These are phyloP conservation scores for Cylindricascospora bacillispora DNA, from an alignment of 1,139 yeast species.

Conservation along the genomic window DNA sequence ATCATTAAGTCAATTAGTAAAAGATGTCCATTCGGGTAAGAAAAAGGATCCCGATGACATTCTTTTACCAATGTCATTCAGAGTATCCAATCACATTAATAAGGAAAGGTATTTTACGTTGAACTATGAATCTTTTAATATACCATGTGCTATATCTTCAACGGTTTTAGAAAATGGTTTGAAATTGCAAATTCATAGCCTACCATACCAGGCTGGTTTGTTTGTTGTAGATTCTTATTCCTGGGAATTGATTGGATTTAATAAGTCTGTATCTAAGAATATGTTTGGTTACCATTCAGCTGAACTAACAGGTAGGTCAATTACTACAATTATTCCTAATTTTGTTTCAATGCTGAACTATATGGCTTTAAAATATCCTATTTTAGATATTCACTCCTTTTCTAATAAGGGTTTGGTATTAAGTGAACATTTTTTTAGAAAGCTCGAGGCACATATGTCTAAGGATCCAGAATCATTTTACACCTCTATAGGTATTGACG, in stretches of 20 bases:
- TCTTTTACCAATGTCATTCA: constrained; percentile 27
- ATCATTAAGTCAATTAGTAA: constrained; percentile 18
- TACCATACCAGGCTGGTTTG: constrained; percentile 83
- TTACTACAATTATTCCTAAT: constrained; percentile 52
- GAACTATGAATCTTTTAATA: constrained; percentile 31
- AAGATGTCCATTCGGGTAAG: constrained; percentile 13
- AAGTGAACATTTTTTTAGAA: constrained; percentile 83
- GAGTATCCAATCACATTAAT: constrained; percentile 37
- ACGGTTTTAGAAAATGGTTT: constrained; percentile 36
- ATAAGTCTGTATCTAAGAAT: constrained; percentile 65
- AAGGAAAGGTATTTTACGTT: constrained; percentile 51
- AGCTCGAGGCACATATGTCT: constrained; percentile 27
- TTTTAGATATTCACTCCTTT: constrained; percentile 24
- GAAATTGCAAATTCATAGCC: constrained; percentile 49
- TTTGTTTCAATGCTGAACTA: constrained; percentile 42
- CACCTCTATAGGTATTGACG: constrained; percentile 53
- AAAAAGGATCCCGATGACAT: constrained; percentile 23
- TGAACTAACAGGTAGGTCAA: constrained; percentile 37
- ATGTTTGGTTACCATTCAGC: constrained; percentile 52
- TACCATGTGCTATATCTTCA: constrained; percentile 64
- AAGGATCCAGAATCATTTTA: constrained; percentile 31
- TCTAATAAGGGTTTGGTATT: constrained; percentile 43
- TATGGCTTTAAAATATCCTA: constrained; percentile 36
- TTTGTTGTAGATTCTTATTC: constrained; percentile 37
- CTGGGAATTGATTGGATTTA: constrained; percentile 32